These are phyloP conservation scores for Penicillium sp. DNA, from an alignment of 2,329 filamentous ascomycete genomes.

Conservation along the genomic window DNA sequence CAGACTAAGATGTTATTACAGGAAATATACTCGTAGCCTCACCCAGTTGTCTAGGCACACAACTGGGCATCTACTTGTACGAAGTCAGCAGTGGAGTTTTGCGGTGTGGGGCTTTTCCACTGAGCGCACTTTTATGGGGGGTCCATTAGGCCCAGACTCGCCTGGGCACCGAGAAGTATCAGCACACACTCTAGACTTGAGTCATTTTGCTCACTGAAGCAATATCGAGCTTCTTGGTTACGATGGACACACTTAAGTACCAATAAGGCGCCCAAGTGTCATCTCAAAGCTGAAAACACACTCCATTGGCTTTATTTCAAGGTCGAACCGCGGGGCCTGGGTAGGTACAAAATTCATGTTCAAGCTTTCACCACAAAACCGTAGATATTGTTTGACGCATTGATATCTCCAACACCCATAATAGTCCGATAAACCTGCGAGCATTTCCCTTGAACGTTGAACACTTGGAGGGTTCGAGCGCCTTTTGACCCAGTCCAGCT, in stretches of 20 bases:
- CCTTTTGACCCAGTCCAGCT: conserved; percentile 14
- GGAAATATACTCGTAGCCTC: too few species aligned
- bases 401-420: conserved; percentile 16
- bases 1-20: too few species aligned
- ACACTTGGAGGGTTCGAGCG: conserved; percentile 11
- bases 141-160: neutral
- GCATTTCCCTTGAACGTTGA: conserved; percentile 10
- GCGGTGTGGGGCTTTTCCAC: neutral
- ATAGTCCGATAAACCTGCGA: conserved; percentile 15
- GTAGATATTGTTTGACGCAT: conserved; percentile 12
- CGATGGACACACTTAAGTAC: too few species aligned
- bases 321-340: too few species aligned
- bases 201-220: too few species aligned
- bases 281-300: too few species aligned
- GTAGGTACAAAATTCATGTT: neutral
- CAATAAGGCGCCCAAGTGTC: neutral
- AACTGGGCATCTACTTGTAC: too few species aligned
- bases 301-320: too few species aligned
- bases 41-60: too few species aligned
- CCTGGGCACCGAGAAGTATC: neutral
- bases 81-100: neutral
- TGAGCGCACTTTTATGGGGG: neutral
- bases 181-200: neutral
- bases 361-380: neutral
- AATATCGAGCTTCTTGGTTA: too few species aligned